These are phyloP conservation scores for Vitis cinerea DNA, from an alignment of 164 flowering plant species.

Conservation along the genomic window DNA sequence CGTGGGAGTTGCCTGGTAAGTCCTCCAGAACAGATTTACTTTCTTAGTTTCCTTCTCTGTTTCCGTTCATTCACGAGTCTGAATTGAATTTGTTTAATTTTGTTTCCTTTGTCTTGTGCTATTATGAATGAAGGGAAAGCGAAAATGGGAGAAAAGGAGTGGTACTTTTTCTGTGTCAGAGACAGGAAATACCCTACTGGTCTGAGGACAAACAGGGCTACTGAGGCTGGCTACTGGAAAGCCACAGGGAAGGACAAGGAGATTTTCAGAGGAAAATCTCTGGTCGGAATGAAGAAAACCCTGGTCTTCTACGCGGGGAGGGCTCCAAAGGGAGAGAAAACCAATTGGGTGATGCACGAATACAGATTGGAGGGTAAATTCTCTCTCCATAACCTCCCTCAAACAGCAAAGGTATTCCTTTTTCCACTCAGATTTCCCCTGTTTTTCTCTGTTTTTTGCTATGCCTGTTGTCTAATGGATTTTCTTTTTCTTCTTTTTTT, in stretches of 20 bases:
- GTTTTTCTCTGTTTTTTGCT: constrained; percentile 10
- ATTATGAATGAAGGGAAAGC: constrained; percentile 63
- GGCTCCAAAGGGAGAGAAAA: constrained; percentile 93
- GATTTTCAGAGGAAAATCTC: constrained; percentile 62
- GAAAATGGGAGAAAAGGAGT: constrained; percentile 89
- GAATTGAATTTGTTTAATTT: background rate
- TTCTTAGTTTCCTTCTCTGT: background rate
- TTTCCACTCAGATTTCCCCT: constrained; percentile 11
- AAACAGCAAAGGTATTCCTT: constrained; percentile 58
- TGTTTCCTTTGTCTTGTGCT: background rate
- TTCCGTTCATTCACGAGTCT: background rate
- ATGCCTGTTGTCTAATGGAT: constrained; percentile 1
- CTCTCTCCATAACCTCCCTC: constrained; percentile 65
- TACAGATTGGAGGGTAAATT: constrained; percentile 78
- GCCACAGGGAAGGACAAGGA: constrained; percentile 98
- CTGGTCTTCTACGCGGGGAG: constrained; percentile 91
- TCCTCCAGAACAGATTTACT: background rate
- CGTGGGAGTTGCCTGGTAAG: constrained; percentile 95
- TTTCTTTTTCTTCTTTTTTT: background rate
- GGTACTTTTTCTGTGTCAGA: constrained; percentile 95
- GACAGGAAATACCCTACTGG: constrained; percentile 98
- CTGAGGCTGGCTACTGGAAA: constrained; percentile 94
- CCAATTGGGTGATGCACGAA: constrained; percentile 96
- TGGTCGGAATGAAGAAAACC: constrained; percentile 97
- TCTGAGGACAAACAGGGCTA: constrained; percentile 87